phyloP scores from a whole-genome alignment of 2,329 filamentous ascomycete species.

The Albifimbria verrucaria region DNA sequence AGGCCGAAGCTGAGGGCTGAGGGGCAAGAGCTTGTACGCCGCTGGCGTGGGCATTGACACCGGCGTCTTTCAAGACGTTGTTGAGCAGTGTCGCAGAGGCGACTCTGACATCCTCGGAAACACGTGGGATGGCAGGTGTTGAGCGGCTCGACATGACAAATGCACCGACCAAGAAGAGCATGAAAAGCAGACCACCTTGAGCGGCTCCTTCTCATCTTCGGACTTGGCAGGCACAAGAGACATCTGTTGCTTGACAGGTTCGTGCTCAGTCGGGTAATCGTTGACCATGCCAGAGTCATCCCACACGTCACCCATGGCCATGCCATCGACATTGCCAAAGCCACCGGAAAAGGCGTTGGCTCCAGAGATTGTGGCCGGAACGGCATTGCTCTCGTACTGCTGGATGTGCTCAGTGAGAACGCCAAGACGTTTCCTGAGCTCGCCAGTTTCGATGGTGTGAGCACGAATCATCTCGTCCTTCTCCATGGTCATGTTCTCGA shows the following conservation, averaged over 20 bases:
- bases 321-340: conserved; percentile 78
- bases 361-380: conserved; percentile 35
- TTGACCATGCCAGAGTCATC: conserved; percentile 71
- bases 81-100: conserved; percentile 75
- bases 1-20: conserved; percentile 49
- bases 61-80: conserved; percentile 78
- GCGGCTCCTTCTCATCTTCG: conserved; percentile 64
- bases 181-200: conserved; percentile 80
- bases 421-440: conserved; percentile 88
- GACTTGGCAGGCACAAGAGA: conserved; percentile 54
- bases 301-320: conserved; percentile 80
- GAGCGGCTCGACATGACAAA: conserved; percentile 88
- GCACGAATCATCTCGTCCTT: conserved; percentile 87
- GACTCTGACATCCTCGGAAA: conserved; percentile 76
- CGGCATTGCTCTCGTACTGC: conserved; percentile 61
- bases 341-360: conserved; percentile 64
- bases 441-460: conserved; percentile 86
- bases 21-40: conserved; percentile 45
- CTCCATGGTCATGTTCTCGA: conserved; percentile 75
- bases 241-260: conserved; percentile 58
- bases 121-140: conserved; percentile 67
- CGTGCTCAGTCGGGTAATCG: conserved; percentile 62
- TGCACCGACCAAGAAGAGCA: conserved; percentile 94
- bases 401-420: conserved; percentile 72
- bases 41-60: conserved; percentile 46